Evolutionary conservation across 2,329 filamentous ascomycete genomes (phyloP).

Genomic region (Phaeosphaeriaceae sp.): DNA sequence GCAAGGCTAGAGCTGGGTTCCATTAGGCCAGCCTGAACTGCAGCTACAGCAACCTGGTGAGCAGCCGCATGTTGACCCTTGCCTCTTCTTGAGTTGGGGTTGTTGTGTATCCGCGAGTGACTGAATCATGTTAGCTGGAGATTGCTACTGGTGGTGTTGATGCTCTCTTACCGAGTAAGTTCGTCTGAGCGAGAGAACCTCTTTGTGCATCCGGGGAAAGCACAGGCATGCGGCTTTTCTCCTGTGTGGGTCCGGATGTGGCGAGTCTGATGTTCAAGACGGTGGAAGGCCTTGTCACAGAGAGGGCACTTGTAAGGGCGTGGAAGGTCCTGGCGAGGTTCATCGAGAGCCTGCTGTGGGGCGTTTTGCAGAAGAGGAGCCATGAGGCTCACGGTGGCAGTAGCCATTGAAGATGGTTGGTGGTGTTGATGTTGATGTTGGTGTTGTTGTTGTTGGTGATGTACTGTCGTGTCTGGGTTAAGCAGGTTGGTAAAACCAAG

Average conservation of each 20-base stretch:
- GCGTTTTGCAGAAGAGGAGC: conserved; percentile 66
- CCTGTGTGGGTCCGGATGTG: conserved; percentile 98
- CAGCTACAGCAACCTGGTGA: conserved; percentile 62
- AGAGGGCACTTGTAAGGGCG: conserved; percentile 98
- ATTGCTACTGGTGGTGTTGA: background rate
- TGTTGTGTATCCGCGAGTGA: conserved; percentile 98
- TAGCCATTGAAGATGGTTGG: conserved; percentile 41
- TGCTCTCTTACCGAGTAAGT: conserved; percentile 64
- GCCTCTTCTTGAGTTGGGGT: conserved; percentile 92
- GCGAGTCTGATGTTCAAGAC: conserved; percentile 88
- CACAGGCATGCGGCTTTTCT: conserved; percentile 96
- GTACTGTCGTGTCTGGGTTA: conserved; percentile 39
- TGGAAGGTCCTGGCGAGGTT: conserved; percentile 81
- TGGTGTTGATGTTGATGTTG: conserved; percentile 7
- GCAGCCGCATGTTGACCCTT: conserved; percentile 77
- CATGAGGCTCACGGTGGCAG: conserved; percentile 57
- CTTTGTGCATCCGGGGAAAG: conserved; percentile 94
- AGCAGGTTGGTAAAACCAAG: conserved; percentile 49
- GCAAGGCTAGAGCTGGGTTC: conserved; percentile 57
- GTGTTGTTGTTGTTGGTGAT: conserved; percentile 17
- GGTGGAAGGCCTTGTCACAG: conserved; percentile 98
- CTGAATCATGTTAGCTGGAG: conserved; percentile 52
- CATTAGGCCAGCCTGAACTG: conserved; percentile 58
- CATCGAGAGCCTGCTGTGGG: conserved; percentile 50
- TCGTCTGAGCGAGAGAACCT: conserved; percentile 97